These are phyloP conservation scores for Periglandula ipomoeae DNA, from an alignment of 2,329 filamentous ascomycete species.

Conservation along the genomic window DNA sequence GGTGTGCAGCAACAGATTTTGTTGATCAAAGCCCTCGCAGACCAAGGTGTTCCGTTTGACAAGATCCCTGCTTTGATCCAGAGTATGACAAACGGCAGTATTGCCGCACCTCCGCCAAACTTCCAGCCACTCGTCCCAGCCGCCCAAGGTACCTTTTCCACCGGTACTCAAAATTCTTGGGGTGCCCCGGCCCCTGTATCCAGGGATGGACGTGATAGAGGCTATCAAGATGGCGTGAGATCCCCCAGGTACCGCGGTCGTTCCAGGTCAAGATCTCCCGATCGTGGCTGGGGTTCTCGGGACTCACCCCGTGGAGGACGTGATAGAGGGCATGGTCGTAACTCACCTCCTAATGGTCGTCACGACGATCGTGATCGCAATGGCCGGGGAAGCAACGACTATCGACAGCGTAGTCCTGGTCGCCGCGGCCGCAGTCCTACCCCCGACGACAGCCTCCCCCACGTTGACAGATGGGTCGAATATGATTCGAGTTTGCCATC, in stretches of 20 bases:
- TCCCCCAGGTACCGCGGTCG: constrained; percentile 53
- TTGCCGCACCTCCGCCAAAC: constrained; percentile 22
- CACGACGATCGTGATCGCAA: constrained; percentile 43
- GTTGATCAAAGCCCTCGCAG: constrained; percentile 65
- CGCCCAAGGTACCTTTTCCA: constrained; percentile 33
- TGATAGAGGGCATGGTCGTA: constrained; percentile 65
- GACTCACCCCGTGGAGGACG: constrained; percentile 53
- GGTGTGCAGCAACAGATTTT: constrained; percentile 62
- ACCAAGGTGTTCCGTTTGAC: constrained; percentile 68
- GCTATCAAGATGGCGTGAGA: constrained; percentile 48
- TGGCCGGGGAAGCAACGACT: constrained; percentile 53
- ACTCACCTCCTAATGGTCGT: constrained; percentile 37
- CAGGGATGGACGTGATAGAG: constrained; percentile 46
- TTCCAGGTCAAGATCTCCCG: constrained; percentile 73
- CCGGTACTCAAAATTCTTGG: constrained; percentile 24
- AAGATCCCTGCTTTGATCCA: constrained; percentile 58
- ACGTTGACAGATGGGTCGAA: constrained; percentile 61
- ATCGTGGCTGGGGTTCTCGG: constrained; percentile 60
- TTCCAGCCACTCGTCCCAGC: constrained; percentile 30
- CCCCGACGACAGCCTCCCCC: constrained; percentile 31
- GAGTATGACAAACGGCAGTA: constrained; percentile 35
- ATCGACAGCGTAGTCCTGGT: constrained; percentile 81
- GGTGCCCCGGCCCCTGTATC: constrained; percentile 18
- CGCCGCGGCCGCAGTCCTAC: constrained; percentile 58
- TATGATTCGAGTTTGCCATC: constrained; percentile 65